Percentiles rank a stretch among this genome's conserved stretches.
These are phyloP conservation scores for Iberis pinnata DNA, from an alignment of 345 rosid species.

Conservation along the genomic window DNA sequence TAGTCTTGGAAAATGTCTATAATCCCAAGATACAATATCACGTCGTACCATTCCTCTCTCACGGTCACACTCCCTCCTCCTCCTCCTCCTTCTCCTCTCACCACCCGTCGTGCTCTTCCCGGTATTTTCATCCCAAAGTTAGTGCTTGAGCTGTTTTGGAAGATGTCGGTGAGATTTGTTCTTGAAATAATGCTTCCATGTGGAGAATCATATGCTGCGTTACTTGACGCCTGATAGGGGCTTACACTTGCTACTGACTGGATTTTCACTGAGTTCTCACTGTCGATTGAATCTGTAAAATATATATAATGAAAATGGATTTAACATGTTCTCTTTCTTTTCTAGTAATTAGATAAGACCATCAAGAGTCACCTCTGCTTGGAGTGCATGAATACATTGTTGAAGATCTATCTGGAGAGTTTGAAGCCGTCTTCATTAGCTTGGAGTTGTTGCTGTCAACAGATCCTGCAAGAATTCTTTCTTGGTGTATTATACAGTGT, in stretches of 20 bases:
- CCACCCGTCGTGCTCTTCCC: constrained; percentile 38
- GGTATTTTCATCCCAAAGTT: constrained; percentile 37
- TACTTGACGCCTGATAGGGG: constrained; percentile 20
- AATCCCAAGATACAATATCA: constrained; percentile 28
- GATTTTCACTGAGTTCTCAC: constrained; percentile 22
- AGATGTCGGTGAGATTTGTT: constrained; percentile 18
- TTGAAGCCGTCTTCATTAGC: constrained; percentile 27
- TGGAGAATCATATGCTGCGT: constrained; percentile 16
- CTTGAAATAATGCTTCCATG: constrained; percentile 16
- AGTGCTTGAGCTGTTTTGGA: constrained; percentile 28
- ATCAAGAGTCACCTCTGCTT: constrained; percentile 26
- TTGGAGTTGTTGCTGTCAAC: constrained; percentile 18
- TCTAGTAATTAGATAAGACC: too few relatives aligned
- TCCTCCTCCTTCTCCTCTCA: constrained; percentile 18
- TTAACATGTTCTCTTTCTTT: too few relatives aligned
- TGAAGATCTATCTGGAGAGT: constrained; percentile 27
- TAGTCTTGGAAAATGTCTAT: constrained; percentile 45
- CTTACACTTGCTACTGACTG: constrained; percentile 22
- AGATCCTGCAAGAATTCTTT: constrained; percentile 25
- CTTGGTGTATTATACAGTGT: too few relatives aligned
- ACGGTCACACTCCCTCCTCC: constrained; percentile 11
- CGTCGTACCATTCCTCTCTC: constrained; percentile 29
- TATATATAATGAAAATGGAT: too few relatives aligned
- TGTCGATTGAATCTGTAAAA: constrained; percentile 25
- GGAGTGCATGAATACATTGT: constrained; percentile 34